Evolutionary conservation across 306 rosid genomes (phyloP), one percentile per base, ranked within the genome.

Genomic region (Alnus glutinosa): DNA sequence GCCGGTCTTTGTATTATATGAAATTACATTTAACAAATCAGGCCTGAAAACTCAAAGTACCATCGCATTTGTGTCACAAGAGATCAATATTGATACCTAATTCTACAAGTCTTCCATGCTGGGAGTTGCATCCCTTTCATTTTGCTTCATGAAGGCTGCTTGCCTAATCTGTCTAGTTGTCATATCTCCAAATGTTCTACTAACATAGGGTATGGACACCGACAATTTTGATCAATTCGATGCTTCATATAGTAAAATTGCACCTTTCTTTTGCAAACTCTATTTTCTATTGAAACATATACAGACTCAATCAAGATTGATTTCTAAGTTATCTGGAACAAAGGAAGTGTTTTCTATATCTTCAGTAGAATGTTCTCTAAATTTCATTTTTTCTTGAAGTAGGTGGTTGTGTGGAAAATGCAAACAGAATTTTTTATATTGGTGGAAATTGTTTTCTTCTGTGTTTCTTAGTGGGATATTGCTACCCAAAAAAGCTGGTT

Each of bases 401-500:
- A 55, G 28, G n/a, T 63, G 5, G 8, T 42, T 58, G 23, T 50
- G 36, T 55, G 71, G 81, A 63, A 62, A 63, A 71, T 42, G 71
- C 42, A 23, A 49, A 37, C 77, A 68, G 61, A 51, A 50, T 52
- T 51, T 71, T 50, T 55, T 63, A 64, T 37, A 50, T 32, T 32
- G 7, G 63, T 52, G 32, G 42, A 13, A 76, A 70, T 11, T 2
- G 18, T 10, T 70, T 71, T 14, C 66, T 37, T 51, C 74, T 51
- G 18, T 71, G 62, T 3, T 52, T 77, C 55, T 19, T 82, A 30
- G 71, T 28, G 18, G 68, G 54, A 46, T 57, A 39, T 75, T 75
- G 55, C 73, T 48, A 10, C 66, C 32, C 7, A 28, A 58, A 9
- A 23, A 7, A 28, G 36, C 34, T 58, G 66, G 66, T n/a, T 0